Conservation (phyloP, 2,329 filamentous ascomycete species). For the Helminthosporium solani region DNA sequence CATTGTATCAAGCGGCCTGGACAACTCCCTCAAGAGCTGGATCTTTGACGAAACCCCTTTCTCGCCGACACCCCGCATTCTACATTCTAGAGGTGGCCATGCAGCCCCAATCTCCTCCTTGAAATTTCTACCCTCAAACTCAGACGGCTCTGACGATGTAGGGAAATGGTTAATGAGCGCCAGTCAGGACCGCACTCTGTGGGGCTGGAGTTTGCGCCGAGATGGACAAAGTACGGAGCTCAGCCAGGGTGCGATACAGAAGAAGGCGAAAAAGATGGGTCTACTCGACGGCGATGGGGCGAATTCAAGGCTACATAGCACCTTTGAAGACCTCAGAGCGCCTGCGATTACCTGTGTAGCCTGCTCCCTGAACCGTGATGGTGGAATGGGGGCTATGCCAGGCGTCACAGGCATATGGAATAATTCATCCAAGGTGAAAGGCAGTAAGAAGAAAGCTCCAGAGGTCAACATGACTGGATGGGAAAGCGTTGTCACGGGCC, state of each 20-base stretch:
- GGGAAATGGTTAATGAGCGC: conserved; percentile 95
- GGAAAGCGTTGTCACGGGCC: conserved; percentile 95
- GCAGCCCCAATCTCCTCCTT: conserved; percentile 81
- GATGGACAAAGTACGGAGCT: conserved; percentile 93
- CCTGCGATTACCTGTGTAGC: conserved; percentile 90
- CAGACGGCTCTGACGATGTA: conserved; percentile 81
- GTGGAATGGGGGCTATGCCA: conserved; percentile 82
- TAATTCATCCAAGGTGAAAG: conserved; percentile 64
- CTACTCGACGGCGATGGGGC: conserved; percentile 61
- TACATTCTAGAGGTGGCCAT: conserved; percentile 87
- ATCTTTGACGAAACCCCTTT: conserved; percentile 94
- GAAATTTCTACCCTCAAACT: conserved; percentile 81
- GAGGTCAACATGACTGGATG: conserved; percentile 80
- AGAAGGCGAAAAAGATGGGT: conserved; percentile 86
- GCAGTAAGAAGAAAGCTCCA: conserved; percentile 67
- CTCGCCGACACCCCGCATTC: conserved; percentile 77
- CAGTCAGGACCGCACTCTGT: conserved; percentile 85
- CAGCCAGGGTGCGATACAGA: conserved; percentile 84
- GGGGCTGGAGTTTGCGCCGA: conserved; percentile 92
- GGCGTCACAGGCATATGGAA: conserved; percentile 82
- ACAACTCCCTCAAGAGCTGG: conserved; percentile 95
- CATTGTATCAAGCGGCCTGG: conserved; percentile 83
- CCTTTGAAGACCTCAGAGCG: conserved; percentile 75
- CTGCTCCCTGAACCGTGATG: conserved; percentile 88
- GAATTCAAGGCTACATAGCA: conserved; percentile 61